Conservation (phyloP, 208 protist genomes). For the Acanthamoeba lenticulata region DNA sequence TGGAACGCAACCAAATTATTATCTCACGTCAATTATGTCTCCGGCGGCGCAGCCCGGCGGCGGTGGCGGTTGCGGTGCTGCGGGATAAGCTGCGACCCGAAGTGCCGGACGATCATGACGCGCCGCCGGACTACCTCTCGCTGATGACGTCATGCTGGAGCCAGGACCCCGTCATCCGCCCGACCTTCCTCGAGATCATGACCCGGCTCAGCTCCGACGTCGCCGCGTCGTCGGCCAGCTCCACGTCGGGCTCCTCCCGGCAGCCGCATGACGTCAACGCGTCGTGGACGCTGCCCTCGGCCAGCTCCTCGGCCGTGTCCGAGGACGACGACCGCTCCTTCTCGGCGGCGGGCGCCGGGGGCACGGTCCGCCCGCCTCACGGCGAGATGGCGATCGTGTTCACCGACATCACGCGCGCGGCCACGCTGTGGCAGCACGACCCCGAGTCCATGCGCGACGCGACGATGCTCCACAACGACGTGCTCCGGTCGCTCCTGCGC, state of each 20-base stretch:
- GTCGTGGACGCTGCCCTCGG: not conserved
- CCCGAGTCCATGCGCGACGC: not conserved
- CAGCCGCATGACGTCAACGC: not conserved
- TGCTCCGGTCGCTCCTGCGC: not conserved
- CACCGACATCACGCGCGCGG: not conserved
- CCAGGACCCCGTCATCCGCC: not conserved
- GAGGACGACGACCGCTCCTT: not conserved
- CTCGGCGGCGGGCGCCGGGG: not conserved
- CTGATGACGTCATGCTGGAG: constrained; percentile 27
- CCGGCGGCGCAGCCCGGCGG: not conserved
- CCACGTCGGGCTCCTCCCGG: not conserved
- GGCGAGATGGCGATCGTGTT: constrained; percentile 13
- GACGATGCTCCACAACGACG: not conserved
- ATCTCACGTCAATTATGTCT: not conserved
- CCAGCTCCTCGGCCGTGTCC: not conserved
- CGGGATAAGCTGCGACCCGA: not conserved
- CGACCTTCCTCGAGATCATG: constrained; percentile 55
- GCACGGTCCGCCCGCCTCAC: not conserved
- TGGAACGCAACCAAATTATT: no score
- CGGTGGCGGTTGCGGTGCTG: constrained; percentile 39
- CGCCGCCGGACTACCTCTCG: not conserved
- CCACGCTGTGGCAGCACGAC: constrained; percentile 13
- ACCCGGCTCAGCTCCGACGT: not conserved
- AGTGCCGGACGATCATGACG: not conserved
- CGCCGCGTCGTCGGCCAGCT: not conserved